phyloP scores from a whole-genome alignment of 1,139 yeast species.

The Blastobotrys indianensis region DNA sequence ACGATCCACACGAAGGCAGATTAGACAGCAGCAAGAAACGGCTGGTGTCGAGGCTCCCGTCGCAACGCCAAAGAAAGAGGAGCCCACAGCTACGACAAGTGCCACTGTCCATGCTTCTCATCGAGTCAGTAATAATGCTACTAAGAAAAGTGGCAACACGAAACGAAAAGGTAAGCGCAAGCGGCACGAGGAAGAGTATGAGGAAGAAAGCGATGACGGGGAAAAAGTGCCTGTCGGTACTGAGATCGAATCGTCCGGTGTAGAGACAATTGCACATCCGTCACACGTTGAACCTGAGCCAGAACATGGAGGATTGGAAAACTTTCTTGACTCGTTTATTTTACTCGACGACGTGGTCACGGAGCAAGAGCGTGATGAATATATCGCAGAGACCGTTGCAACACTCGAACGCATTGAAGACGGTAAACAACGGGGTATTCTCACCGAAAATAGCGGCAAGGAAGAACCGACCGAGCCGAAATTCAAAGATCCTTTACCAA shows the following conservation, averaged over 20 bases:
- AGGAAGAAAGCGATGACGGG: conserved; percentile 4
- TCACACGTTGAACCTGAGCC: conserved; percentile 7
- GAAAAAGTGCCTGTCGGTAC: conserved; percentile 5
- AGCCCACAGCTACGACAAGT: background rate
- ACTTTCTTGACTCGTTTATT: conserved; percentile 46
- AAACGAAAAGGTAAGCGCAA: conserved; percentile 5
- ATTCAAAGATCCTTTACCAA: conserved; percentile 36
- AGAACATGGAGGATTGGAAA: conserved; percentile 36
- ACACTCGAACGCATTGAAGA: conserved; percentile 43
- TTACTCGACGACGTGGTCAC: conserved; percentile 52
- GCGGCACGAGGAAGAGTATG: conserved; percentile 7
- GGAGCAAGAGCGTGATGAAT: conserved; percentile 42
- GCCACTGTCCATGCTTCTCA: no score
- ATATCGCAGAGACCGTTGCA: conserved; percentile 42
- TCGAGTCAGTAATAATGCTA: background rate
- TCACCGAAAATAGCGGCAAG: conserved; percentile 37
- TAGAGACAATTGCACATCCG: conserved; percentile 12
- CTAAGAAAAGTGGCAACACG: background rate
- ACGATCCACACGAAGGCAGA: conserved; percentile 28
- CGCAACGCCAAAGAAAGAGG: background rate
- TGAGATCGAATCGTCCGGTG: conserved; percentile 3
- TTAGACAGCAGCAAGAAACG: conserved; percentile 22
- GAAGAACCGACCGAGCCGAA: conserved; percentile 30
- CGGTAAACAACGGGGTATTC: conserved; percentile 49
- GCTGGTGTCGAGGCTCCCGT: conserved; percentile 17